Evolutionary conservation across 2,329 filamentous ascomycete species (phyloP).

Genomic region (Trichophyton rubrum): DNA sequence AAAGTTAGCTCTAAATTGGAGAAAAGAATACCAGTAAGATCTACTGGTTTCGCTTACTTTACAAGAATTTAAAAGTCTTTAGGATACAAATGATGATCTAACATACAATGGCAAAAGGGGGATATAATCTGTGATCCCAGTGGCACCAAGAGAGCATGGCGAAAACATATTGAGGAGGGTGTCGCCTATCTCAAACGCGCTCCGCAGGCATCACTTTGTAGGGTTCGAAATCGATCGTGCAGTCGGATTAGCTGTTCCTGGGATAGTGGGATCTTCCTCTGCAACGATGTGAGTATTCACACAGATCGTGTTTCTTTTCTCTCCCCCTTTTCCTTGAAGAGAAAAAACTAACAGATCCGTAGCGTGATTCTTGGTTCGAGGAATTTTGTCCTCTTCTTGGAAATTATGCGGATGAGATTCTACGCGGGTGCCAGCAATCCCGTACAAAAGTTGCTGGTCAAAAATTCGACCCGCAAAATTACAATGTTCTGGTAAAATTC

Average conservation of each 20-base stretch:
- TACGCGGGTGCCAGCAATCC: neutral
- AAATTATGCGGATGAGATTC: neutral
- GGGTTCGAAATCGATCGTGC: neutral
- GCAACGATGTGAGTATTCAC: slow-evolving; percentile 1
- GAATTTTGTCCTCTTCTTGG: neutral
- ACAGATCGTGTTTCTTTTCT: too few relatives aligned
- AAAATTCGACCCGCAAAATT: neutral
- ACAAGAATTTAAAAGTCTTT: neutral
- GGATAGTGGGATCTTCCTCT: neutral
- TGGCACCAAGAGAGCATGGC: neutral
- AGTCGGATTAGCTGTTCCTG: neutral
- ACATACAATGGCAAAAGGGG: neutral
- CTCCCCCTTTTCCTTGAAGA: neutral
- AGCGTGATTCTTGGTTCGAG: neutral
- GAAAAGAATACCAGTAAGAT: neutral
- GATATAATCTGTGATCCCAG: neutral
- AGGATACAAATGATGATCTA: neutral
- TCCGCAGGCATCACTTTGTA: neutral
- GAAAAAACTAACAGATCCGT: neutral
- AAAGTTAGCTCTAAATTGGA: neutral
- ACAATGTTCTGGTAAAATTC: neutral
- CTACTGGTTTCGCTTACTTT: neutral
- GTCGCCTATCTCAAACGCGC: neutral
- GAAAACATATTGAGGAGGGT: neutral
- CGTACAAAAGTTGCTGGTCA: neutral